Conservation (phyloP, 1,284 basidiomycete species). For the Ganoderma leucocontextum region DNA sequence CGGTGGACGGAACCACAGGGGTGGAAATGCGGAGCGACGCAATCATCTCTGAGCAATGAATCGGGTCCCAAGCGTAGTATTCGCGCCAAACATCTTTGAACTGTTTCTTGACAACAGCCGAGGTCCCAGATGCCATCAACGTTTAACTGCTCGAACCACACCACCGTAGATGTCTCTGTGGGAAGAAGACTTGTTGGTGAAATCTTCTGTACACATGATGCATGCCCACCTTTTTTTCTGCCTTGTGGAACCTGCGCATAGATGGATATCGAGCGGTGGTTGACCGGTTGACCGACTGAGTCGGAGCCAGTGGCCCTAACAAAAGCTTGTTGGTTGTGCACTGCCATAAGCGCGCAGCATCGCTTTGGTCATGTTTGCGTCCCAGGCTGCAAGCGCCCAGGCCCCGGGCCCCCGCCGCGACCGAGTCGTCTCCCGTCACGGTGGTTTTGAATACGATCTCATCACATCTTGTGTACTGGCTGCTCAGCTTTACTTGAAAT, state of each 20-base stretch:
- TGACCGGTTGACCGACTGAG: too few relatives aligned
- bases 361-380: not conserved
- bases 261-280: not conserved
- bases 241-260: not conserved
- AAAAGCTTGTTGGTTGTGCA: too few relatives aligned
- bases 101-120: not conserved
- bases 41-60: conserved; percentile 9
- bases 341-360: not conserved
- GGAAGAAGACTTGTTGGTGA: not conserved
- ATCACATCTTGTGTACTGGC: too few relatives aligned
- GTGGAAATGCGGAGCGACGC: conserved; percentile 4
- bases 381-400: not conserved
- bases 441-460: too few relatives aligned
- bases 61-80: conserved; percentile 26
- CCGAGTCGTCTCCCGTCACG: too few relatives aligned
- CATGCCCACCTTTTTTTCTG: not conserved
- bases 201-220: not conserved
- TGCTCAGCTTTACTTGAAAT: too few relatives aligned
- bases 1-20: not conserved
- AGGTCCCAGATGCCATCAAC: not conserved
- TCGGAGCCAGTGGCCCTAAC: too few relatives aligned
- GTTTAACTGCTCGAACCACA: not conserved
- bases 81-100: conserved; percentile 23
- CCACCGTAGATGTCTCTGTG: not conserved
- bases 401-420: too few relatives aligned